A percentile compares a stretch with the other conserved stretches of the same genome.
phyloP scores from a whole-genome alignment of 345 rosid species.

The Melaleuca quinquenervia region DNA sequence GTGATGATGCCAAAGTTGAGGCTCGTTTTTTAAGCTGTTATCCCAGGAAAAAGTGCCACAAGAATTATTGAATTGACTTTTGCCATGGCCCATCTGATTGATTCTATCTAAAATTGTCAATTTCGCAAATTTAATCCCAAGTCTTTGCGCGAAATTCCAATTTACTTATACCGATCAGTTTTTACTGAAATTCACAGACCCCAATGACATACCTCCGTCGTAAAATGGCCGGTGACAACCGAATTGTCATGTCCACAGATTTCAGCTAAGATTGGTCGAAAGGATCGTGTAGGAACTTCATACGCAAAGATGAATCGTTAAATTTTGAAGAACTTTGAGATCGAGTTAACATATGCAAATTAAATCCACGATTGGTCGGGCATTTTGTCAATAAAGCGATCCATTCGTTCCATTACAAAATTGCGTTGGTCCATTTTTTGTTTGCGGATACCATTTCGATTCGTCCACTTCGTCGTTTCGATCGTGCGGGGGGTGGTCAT shows the following conservation, averaged over 20 bases:
- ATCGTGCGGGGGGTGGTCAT: neutral
- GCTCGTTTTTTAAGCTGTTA: neutral
- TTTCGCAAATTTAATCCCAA: neutral
- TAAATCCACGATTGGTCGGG: accelerated
- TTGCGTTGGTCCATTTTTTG: neutral
- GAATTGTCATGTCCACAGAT: accelerated
- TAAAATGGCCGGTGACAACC: too few species aligned
- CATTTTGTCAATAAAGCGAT: neutral
- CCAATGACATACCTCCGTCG: too few species aligned
- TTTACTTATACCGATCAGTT: neutral
- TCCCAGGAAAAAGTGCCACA: neutral
- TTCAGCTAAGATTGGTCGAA: neutral
- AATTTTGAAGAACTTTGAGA: neutral
- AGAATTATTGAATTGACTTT: too few species aligned
- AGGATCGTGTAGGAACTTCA: neutral
- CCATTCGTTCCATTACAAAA: neutral
- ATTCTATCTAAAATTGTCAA: neutral
- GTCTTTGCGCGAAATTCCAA: neutral
- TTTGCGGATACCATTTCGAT: too few species aligned
- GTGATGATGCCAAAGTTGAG: neutral
- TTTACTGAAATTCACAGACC: neutral
- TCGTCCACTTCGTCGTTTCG: neutral
- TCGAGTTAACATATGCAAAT: neutral
- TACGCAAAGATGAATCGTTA: neutral
- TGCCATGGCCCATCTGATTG: neutral